Evolutionary conservation across 2,329 filamentous ascomycete species (phyloP), one percentile per base, ranked within the genome.

Genomic region (Ophiocordyceps camponoti-rufipedis): DNA sequence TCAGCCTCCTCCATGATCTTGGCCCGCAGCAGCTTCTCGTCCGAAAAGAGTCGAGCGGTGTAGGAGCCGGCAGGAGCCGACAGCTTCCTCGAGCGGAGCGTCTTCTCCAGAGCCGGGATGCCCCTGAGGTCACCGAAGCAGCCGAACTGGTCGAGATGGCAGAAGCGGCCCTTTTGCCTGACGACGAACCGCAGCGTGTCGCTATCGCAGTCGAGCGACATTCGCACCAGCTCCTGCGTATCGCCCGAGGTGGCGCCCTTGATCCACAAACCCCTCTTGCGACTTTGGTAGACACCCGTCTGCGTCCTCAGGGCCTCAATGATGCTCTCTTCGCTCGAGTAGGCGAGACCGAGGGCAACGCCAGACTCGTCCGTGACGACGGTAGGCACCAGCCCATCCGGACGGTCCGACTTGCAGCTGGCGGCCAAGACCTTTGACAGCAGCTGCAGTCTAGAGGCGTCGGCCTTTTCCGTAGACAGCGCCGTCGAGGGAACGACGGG

Each of bases 1-100:
- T 93, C 85, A 0, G 91, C 91, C 62, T 98, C 91, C 63, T 98
- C 91, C 79, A 96, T 93, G 46, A 98, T 95, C 71, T 98, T 98
- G 3, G 91, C 91, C 41, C 85, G 75, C 45, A 95, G 66, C 46
- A 98, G 73, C 61, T 93, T 88, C 54, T 85, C 77, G 51, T 98
- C 91, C 16, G 82, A 88, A 69, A 96, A 98, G 1, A 98, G 69
- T 32, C 89, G 74, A 16, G 87, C 85, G 5, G 91, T 98, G 62
- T 98, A 98, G 12, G 91, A 98, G 1, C 88, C 89, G 51, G 74
- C 74, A 0, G 91, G 89, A 0, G 89, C 88, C 16, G 83, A 85
- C 40, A 74, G 65, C 60, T 91, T 94, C 54, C 91, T 80, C 39
- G 79, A 81, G 51, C 82, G 69, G 13, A 98, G 72, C 0, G 88